phyloP scores from a whole-genome alignment of 495 filamentous ascomycete genomes.

The Aspergillus coremiiformis region DNA sequence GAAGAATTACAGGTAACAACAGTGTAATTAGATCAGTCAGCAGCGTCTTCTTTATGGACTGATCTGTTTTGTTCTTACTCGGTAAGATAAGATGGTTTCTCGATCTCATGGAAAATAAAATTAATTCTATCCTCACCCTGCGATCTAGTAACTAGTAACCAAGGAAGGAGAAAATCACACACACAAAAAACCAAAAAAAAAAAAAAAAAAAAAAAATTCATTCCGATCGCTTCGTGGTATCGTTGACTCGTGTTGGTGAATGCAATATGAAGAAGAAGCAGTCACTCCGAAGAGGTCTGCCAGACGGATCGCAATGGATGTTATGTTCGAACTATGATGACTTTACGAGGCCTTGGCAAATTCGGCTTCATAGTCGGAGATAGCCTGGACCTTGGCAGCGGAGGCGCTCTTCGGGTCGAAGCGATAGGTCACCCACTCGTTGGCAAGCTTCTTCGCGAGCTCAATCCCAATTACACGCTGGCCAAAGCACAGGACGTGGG shows the following conservation, averaged over 20 bases:
- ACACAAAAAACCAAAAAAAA: constrained; percentile 2
- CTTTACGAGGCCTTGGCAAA: constrained; percentile 23
- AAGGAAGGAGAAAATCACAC: constrained; percentile 14
- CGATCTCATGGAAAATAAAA: constrained; percentile 4
- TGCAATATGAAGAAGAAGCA: constrained; percentile 6
- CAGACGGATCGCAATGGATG: not conserved
- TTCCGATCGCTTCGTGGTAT: constrained; percentile 31
- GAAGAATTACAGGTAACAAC: constrained; percentile 24
- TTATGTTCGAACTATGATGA: not conserved
- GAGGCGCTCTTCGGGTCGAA: constrained; percentile 69
- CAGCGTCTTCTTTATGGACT: constrained; percentile 3
- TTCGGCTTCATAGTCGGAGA: constrained; percentile 63
- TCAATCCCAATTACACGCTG: constrained; percentile 78
- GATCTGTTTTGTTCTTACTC: no score
- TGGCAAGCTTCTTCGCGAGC: constrained; percentile 65
- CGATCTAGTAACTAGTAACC: constrained; percentile 11
- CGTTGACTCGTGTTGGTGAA: constrained; percentile 25
- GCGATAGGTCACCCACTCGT: constrained; percentile 74
- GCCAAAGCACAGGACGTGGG: constrained; percentile 83
- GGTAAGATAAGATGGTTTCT: no score
- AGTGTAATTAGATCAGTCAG: constrained; percentile 21
- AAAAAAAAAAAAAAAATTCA: no score
- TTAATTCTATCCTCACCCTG: constrained; percentile 17
- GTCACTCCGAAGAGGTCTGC: not conserved
- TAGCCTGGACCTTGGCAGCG: constrained; percentile 68